Evolutionary conservation across 352 stramenopile genomes (phyloP), one percentile per base, ranked within the genome.

Genomic region (Globisporangium uncinulatum): DNA sequence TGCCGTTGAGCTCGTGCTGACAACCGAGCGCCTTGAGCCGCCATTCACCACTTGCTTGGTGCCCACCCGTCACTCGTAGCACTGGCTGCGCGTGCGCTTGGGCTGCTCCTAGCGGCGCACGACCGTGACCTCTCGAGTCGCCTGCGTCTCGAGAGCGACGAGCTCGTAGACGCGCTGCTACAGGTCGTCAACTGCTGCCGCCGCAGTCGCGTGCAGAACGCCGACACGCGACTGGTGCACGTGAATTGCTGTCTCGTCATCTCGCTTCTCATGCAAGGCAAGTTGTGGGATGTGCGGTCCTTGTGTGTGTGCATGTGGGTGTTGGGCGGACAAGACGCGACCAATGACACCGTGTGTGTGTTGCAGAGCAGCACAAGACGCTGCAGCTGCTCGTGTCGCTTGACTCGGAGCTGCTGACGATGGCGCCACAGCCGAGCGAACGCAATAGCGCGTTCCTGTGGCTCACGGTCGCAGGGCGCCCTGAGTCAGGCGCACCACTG

Each of bases 191-290:
- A 76, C 42, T 85, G 69, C 54, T 91, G 78, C 39, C 69, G 82
- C 15, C 71, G 70, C 34, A 67, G 71, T 44, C 57, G 64, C 32
- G 63, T 62, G 24, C 70, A 81, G 52, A 86, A 71, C 41, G 57
- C 71, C 10, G 83, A 92, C 51, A 82, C 66, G 29, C 69, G 76
- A 21, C 80, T 81, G 24, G 77, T 89, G 21, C 79, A 91, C 45
- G 83, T 93, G 43, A 93, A 93, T 54, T 90, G 76, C 69, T 93
- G 81, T 49, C 74, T 93, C 52, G 78, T 90, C 37, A 87, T 93
- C 65, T 89, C 83, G n/a, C 70, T 93, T 59, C 48, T 93, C 45
- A 92, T 92, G 81, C 74, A 86, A 73, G 67, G 73, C 72, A 61
- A 54, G 65, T 55, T 20, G 19, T 21, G 41, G 41, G 24, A 4